Base-by-base conservation (phyloP, 2,329 filamentous ascomycete genomes). In the Didymella keratinophila region DNA sequence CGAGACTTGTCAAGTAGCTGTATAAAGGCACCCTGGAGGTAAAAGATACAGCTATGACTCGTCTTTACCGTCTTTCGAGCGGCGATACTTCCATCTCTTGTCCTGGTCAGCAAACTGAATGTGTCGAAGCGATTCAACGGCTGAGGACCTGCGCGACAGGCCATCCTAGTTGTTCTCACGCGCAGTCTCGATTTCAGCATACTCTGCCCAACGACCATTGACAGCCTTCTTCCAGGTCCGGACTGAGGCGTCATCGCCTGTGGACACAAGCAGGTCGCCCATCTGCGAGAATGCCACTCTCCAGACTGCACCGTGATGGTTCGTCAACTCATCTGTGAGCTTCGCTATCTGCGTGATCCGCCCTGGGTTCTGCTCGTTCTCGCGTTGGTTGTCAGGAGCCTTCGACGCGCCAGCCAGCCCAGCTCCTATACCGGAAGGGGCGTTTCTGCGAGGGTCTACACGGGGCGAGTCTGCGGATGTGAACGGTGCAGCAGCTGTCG, bases 241-340 rank as follows among this genome's bases (percentile, higher is more conserved):
- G 27, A 82, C 77, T 7, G 76, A 85, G 11, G 89, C 91, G 73
- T 93, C 90, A 63, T 94, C 91, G 3, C 90, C 90, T 1, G 90
- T 90, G 39, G 88, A 90, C 1, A 90, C 87, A 8, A 94, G 79
- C 12, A 93, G 83, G 74, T 92, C 89, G 4, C 78, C 80, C 72
- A 79, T 78, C 27, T 79, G 78, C 12, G 80, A 81, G 66, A 93
- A 94, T 1, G 85, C 85, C 2, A 93, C 87, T 21, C 89, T 82
- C 90, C 90, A 94, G 1, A 92, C 89, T 1, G 89, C 89, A 18
- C 86, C 88, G 48, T 86, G 84, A 71, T 91, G 87, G 51, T 83
- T 85, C 48, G 88, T 86, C 9, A 93, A 82, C 68, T 84, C 86
- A 9, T 88, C 89, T 1, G 90, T 82, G 66, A 91, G 85, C 62